These are phyloP conservation scores for Sequoia sempervirens DNA, from an alignment of 75 land plant species.

Conservation along the genomic window DNA sequence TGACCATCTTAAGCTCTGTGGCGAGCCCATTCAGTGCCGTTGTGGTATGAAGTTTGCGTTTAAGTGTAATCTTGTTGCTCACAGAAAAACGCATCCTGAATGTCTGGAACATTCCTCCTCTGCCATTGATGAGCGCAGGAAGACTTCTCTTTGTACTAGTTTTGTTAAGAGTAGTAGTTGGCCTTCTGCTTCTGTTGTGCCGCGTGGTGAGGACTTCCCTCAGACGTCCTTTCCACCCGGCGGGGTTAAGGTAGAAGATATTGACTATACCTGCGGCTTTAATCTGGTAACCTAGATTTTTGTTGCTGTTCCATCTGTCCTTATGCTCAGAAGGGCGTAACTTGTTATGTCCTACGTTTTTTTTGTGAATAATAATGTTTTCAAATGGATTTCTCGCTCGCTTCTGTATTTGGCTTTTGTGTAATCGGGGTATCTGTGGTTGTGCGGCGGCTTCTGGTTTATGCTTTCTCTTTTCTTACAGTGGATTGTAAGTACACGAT, in stretches of 20 bases:
- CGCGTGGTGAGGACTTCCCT: not conserved
- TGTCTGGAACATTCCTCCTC: slow-evolving; percentile 12
- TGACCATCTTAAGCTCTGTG: slow-evolving; percentile 41
- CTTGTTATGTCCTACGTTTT: not conserved
- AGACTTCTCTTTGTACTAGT: too few species aligned
- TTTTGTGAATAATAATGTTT: not conserved
- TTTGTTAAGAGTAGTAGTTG: too few species aligned
- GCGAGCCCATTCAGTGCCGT: slow-evolving; percentile 29
- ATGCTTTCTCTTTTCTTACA: not conserved
- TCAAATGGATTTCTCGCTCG: not conserved
- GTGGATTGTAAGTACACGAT: too few species aligned
- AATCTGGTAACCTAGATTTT: not conserved
- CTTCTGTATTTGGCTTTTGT: not conserved
- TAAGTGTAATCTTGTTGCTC: slow-evolving; percentile 36
- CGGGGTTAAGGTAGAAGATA: not conserved
- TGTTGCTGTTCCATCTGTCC: not conserved
- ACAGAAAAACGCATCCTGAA: slow-evolving; percentile 19
- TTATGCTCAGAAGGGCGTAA: not conserved
- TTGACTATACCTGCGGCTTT: not conserved
- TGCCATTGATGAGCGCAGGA: not conserved
- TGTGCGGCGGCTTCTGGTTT: not conserved
- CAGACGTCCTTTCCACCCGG: not conserved
- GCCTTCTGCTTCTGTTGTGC: not conserved
- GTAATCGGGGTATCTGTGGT: not conserved
- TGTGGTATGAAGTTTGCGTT: slow-evolving; percentile 40